These are phyloP conservation scores for Apophysomyces elegans DNA, from an alignment of 371 early-diverging fungal species.

Conservation along the genomic window DNA sequence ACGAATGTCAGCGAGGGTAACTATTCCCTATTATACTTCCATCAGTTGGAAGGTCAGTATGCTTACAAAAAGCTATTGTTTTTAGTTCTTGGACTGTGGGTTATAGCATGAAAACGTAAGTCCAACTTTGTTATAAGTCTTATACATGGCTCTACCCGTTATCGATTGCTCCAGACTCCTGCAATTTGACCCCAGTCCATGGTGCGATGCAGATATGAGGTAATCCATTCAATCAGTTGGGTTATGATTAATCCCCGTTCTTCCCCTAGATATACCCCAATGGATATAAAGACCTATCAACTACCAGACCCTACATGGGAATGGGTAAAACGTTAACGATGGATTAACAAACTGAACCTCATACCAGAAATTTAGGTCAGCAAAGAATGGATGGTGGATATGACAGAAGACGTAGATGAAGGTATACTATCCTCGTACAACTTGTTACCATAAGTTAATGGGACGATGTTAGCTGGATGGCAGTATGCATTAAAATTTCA, in stretches of 20 bases:
- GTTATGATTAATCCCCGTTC: neutral
- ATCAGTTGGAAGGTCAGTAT: slow-evolving; percentile 3
- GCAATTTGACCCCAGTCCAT: slow-evolving; percentile 66
- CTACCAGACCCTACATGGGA: slow-evolving; percentile 71
- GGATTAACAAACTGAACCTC: neutral
- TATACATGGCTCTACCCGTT: neutral
- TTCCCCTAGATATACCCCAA: slow-evolving; percentile 47
- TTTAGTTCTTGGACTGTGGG: slow-evolving; percentile 58
- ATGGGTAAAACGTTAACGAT: slow-evolving; percentile 46
- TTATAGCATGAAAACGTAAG: slow-evolving; percentile 61
- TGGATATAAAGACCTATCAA: slow-evolving; percentile 56
- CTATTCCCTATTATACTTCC: neutral
- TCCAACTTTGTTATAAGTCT: neutral
- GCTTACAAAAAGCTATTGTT: slow-evolving; percentile 2
- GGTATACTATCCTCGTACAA: slow-evolving; percentile 22
- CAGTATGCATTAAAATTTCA: slow-evolving; percentile 55
- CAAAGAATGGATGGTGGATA: slow-evolving; percentile 68
- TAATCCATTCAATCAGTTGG: slow-evolving; percentile 18
- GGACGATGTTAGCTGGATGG: slow-evolving; percentile 45
- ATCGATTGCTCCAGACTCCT: slow-evolving; percentile 36
- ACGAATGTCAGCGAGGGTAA: slow-evolving; percentile 63
- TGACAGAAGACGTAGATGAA: slow-evolving; percentile 73
- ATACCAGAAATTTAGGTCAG: slow-evolving; percentile 26
- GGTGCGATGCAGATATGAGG: slow-evolving; percentile 61
- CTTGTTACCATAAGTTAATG: neutral